A percentile compares a stretch with the other conserved stretches of the same genome.
phyloP scores from a whole-genome alignment of 352 stramenopile species.

The Pythium phragmitis region DNA sequence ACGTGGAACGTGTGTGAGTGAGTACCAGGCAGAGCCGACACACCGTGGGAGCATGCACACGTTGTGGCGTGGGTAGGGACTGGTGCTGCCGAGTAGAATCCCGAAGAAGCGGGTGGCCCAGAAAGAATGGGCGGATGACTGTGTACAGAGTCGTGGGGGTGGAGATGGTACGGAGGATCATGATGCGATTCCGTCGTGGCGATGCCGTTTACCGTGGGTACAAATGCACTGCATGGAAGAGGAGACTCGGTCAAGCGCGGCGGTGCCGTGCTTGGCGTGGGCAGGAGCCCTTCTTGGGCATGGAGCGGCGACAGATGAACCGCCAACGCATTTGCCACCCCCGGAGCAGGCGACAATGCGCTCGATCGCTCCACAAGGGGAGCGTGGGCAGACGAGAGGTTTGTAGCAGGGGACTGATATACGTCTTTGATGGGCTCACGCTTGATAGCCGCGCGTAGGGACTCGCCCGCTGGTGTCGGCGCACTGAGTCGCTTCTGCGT shows the following conservation, averaged over 20 bases:
- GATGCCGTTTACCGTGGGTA: not conserved
- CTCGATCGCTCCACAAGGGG: not conserved
- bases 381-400: not conserved
- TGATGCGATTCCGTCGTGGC: not conserved
- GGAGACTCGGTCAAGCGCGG: not conserved
- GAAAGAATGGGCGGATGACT: not conserved
- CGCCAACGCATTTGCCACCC: not conserved
- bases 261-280: not conserved
- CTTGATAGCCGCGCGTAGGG: conserved; percentile 1
- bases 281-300: not conserved
- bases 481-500: not conserved
- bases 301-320: not conserved
- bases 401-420: not conserved
- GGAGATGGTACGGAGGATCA: not conserved
- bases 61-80: not conserved
- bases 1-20: not conserved
- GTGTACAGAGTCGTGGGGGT: not conserved
- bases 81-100: not conserved
- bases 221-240: not conserved
- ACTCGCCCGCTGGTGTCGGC: not conserved
- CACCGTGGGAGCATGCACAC: not conserved
- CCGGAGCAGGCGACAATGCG: too few relatives aligned
- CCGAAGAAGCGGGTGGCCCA: not conserved
- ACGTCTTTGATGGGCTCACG: conserved; percentile 8
- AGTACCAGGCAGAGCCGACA: not conserved